Base-by-base conservation (phyloP, 768 basidiomycete species). In the Trametes maxima region DNA sequence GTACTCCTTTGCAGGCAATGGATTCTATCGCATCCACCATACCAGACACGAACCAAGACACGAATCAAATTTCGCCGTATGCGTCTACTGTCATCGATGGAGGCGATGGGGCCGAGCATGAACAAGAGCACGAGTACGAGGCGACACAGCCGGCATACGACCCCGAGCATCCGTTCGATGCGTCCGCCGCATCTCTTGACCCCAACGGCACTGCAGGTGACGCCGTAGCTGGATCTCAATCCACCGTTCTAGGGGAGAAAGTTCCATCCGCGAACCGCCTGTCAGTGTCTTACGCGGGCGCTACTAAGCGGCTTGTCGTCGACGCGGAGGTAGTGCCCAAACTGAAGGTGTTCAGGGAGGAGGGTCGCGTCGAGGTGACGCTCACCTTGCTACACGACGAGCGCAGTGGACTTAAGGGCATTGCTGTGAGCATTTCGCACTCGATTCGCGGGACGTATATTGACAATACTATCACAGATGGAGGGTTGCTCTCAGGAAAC, bases 261-360 rank as follows among this genome's bases (percentile, higher is more conserved):
- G 77, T 78, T 0, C 88, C 90, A 10, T 91, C 90, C 43, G 87
- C 90, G 33, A 93, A 92, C 67, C 85, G 91, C 17, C 75, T 99
- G n/a, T 97, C 95, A 8, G 94, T 98, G 72, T 90, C 96, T 0
- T 99, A 97, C 74, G 94, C 94, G 57, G 88, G 88, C 45, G 94
- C 94, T 51, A 88, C 88, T 60, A 81, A 92, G 50, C 83, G 97
- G 42, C 79, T 99, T 51, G 89, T 97, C 25, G 80, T 98, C 59
- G 89, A 98, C 72, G 91, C 96, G 2, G 89, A 90, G 65, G 85
- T 90, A 28, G 92, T 98, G 21, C 86, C 93, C 43, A 82, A 80
- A 50, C 80, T 99, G 57, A 88, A 85, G 67, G 83, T 99, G 11
- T 89, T 85, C 73, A 83, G 97, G 42, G 81, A 81, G 35, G 90